Conservation (phyloP, 768 basidiomycete genomes). For the Phanerochaete sordida region DNA sequence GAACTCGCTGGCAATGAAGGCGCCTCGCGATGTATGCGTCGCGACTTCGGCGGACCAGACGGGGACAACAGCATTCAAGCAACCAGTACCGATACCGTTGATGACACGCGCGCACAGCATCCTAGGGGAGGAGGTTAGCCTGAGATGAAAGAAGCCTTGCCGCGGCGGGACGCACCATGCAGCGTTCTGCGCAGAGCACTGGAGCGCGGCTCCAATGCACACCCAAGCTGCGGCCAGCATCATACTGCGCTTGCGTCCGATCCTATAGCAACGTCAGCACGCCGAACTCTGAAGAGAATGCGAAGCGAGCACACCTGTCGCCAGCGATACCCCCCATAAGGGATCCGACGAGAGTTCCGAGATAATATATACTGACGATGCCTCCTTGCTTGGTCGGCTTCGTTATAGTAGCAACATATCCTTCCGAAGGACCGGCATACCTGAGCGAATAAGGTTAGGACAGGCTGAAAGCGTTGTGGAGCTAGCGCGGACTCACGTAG, state of each 20-base stretch:
- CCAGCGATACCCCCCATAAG: conserved; percentile 39
- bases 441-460: conserved; percentile 7
- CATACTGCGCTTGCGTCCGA: conserved; percentile 40
- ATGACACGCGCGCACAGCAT: conserved; percentile 43
- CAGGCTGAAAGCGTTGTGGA: neutral
- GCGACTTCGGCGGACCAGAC: conserved; percentile 45
- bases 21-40: conserved; percentile 40
- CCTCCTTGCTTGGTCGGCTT: conserved; percentile 41
- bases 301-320: conserved; percentile 22
- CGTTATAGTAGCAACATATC: conserved; percentile 40
- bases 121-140: conserved; percentile 26
- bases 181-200: conserved; percentile 40
- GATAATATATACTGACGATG: conserved; percentile 44
- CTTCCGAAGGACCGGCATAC: conserved; percentile 37
- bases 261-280: conserved; percentile 11
- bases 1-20: conserved; percentile 42
- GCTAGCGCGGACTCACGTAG: conserved; percentile 24
- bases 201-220: conserved; percentile 37
- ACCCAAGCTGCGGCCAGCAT: conserved; percentile 36
- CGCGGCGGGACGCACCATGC: conserved; percentile 29
- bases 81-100: conserved; percentile 42
- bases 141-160: neutral
- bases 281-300: neutral
- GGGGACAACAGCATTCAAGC: conserved; percentile 41
- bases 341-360: conserved; percentile 39